phyloP scores from a whole-genome alignment of 371 early-diverging fungal genomes.

The Haplosporangium sp. region DNA sequence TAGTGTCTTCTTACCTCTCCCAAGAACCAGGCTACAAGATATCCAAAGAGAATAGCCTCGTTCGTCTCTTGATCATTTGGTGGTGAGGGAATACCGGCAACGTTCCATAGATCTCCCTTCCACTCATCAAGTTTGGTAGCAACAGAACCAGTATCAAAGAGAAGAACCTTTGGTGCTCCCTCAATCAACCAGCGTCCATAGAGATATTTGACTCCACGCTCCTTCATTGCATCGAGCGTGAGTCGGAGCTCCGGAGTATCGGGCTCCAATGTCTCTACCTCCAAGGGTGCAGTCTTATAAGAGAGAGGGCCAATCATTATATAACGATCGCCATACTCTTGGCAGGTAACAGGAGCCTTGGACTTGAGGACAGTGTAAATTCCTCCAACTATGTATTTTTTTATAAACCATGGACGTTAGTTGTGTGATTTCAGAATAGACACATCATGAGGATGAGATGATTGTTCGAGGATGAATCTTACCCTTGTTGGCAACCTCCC shows the following conservation, averaged over 20 bases:
- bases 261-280: conserved; percentile 88
- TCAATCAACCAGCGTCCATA: conserved; percentile 97
- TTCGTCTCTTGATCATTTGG: conserved; percentile 92
- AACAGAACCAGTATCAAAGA: conserved; percentile 87
- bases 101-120: conserved; percentile 95
- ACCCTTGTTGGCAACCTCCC: conserved; percentile 99
- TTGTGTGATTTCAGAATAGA: neutral
- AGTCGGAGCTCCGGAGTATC: conserved; percentile 73
- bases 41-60: conserved; percentile 94
- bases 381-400: conserved; percentile 83
- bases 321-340: conserved; percentile 93
- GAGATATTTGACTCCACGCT: conserved; percentile 81
- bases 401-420: neutral
- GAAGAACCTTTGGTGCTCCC: conserved; percentile 93
- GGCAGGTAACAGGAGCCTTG: conserved; percentile 93
- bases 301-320: conserved; percentile 87
- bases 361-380: conserved; percentile 98
- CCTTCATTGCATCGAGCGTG: conserved; percentile 76
- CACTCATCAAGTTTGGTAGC: conserved; percentile 86
- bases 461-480: conserved; percentile 12
- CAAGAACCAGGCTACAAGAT: conserved; percentile 93
- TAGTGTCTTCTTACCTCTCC: conserved; percentile 74
- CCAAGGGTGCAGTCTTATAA: conserved; percentile 83
- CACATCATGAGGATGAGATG: neutral
- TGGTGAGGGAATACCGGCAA: conserved; percentile 92